These are phyloP conservation scores for Anastatica hierochuntica DNA, from an alignment of 345 rosid genomes.

Conservation along the genomic window DNA sequence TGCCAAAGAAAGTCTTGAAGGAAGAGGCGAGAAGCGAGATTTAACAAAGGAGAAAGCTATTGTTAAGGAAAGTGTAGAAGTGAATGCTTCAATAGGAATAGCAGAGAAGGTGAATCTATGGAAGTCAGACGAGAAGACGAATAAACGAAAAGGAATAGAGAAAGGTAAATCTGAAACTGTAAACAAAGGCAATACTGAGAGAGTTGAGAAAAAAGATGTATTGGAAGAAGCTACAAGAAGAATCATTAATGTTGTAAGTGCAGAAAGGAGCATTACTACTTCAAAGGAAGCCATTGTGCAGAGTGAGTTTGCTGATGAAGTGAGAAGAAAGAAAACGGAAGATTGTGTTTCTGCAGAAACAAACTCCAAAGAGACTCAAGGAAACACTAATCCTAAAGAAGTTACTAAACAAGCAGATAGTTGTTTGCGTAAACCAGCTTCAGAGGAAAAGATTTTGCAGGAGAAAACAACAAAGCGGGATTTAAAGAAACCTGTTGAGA, in stretches of 20 bases:
- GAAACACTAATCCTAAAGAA: too few relatives aligned
- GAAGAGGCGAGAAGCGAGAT: not conserved
- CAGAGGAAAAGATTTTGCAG: constrained; percentile 1
- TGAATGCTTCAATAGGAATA: constrained; percentile 4
- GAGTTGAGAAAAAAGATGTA: constrained; percentile 7
- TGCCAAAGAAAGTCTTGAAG: not conserved
- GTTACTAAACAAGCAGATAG: too few relatives aligned
- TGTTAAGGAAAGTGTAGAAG: constrained; percentile 4
- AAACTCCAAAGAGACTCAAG: constrained; percentile 2
- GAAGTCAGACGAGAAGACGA: constrained; percentile 16
- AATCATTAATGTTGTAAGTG: constrained; percentile 3
- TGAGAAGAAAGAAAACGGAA: constrained; percentile 5
- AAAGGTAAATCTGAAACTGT: constrained; percentile 1
- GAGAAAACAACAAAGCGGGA: not conserved
- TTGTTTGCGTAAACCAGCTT: not conserved
- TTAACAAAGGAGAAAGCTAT: not conserved
- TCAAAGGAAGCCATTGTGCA: not conserved
- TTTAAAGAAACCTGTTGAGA: constrained; percentile 12
- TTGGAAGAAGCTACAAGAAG: constrained; percentile 19
- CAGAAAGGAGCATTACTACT: constrained; percentile 10
- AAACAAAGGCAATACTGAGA: not conserved
- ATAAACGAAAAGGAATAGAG: not conserved
- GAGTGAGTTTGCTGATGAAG: not conserved
- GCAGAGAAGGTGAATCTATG: constrained; percentile 21
- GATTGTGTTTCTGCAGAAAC: constrained; percentile 7